Base-by-base conservation (phyloP, 2,329 filamentous ascomycete species). In the Colletotrichum spinosum region DNA sequence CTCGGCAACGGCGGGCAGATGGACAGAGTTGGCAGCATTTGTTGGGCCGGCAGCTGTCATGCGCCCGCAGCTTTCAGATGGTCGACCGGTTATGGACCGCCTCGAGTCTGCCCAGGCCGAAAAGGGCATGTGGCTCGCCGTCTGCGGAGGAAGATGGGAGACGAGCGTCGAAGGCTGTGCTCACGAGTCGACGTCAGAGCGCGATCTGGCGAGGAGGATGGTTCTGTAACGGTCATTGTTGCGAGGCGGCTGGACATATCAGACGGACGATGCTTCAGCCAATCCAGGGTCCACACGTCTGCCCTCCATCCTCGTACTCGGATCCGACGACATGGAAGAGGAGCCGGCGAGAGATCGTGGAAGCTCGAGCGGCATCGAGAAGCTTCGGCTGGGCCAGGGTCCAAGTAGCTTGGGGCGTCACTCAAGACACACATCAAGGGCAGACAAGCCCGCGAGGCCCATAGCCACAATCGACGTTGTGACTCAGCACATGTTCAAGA, bases 31-130 rank as follows among this genome's bases (percentile, higher is more conserved):
- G 3, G 17, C 17, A 17, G 17, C 17, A 17, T 17, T n/a, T 57
- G 39, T 52, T 62, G 52, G 51, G 62, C 41, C 52, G 62, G 41
- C 62, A 57, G 58, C 52, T 63, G 52, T 63, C 63, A 66, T 15
- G 37, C 48, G 13, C 33, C 34, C 13, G 11, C 13, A 5, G 41
- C 13, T 39, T 45, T 66, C 63, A 56, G 58, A 66, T n/a, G 63
- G 42, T 35, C 15, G 53, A 33, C n/a, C 8, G 39, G 17, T 34
- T 35, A 5, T 44, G 41, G 52, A 9, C 8, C 17, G 46, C 6
- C 44, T 37, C 11, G 6, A 35, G 46, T 17, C 9, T 34, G 33
- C 13, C 13, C 11, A n/a, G 4, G 15, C 15, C 33, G 8, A 15
- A 56, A 17, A 37, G 11, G n/a, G 6, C 17, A 35, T 17, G 42